Base-by-base conservation (phyloP, 129 eudicot species). In the Centaurea solstitialis region DNA sequence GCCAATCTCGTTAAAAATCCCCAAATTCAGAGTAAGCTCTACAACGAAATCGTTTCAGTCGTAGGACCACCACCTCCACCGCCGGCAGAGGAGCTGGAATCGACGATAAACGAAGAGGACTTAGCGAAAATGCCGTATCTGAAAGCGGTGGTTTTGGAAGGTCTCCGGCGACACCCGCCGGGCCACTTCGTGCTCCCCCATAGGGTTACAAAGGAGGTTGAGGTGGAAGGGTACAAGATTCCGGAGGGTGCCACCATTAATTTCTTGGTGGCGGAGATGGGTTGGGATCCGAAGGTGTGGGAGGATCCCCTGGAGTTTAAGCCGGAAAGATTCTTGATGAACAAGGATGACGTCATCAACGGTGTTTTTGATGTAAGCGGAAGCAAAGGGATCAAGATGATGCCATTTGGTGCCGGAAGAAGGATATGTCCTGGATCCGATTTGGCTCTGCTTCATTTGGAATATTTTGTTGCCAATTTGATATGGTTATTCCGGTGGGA, bases 361-460 rank as follows among this genome's bases (percentile, higher is more conserved):
- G 65, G 85, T 9, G 73, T 7, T 68, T 89, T 89, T 81, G 96
- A 91, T 73, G 39, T 91, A 75, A 85, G 80, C 13, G 87, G 96
- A 37, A 87, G 83, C 7, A 75, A 59, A 74, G 96, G 77, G 85
- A 87, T 87, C 7, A 91, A 87, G 67, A 91, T 89, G 96, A 91
- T 91, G 91, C 96, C 96, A 0, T 90, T 90, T 74, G 92, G 96
- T 77, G 91, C 83, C 0, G 96, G 96, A n/a, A 84, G 91, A 76
- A 87, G 96, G 70, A 68, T 87, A 10, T 91, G 96, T 38, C 96
- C 93, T 1, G 96, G 80, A 0, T 78, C 24, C 0, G 77, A 59
- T 21, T 77, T 91, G 91, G 96, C 90, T n/a, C 7, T 88, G 73
- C 87, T 91, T 70, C 91, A 88, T 38, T 38, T 88, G 82, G 91